Conservation (phyloP, 306 rosid genomes). For the Lotus japonicus region DNA sequence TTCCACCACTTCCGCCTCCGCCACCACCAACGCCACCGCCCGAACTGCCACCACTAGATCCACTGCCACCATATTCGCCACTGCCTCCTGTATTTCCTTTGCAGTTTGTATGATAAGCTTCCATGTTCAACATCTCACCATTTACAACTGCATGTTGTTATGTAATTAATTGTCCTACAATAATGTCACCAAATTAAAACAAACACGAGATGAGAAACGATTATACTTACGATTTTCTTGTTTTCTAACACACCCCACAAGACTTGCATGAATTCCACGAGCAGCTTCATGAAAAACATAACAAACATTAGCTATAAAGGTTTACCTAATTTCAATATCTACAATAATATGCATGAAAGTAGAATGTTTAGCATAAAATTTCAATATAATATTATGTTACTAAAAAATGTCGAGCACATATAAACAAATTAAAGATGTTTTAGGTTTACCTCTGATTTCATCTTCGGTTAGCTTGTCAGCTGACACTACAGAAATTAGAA, state of each 20-base stretch:
- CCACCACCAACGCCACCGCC: not conserved
- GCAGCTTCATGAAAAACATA: not conserved
- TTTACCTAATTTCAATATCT: not conserved
- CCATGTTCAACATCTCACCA: not conserved
- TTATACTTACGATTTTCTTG: not conserved
- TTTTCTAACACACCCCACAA: not conserved
- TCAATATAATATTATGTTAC: too few relatives aligned
- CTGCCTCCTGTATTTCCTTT: not conserved
- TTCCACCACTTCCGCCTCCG: not conserved
- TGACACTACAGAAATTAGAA: conserved; percentile 11
- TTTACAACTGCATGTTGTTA: conserved; percentile 12
- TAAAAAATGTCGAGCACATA: too few relatives aligned
- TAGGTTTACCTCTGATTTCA: not conserved
- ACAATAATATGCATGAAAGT: not conserved
- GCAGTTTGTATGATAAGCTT: not conserved
- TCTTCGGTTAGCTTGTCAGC: not conserved
- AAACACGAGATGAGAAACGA: not conserved
- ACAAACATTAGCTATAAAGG: not conserved
- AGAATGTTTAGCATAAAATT: too few relatives aligned
- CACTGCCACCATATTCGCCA: not conserved
- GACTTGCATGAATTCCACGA: not conserved
- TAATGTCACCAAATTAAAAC: not conserved
- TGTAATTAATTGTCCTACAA: not conserved
- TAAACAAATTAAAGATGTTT: too few relatives aligned
- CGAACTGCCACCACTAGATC: not conserved